Percentiles rank a stretch among this genome's conserved stretches.
phyloP scores from a whole-genome alignment of 352 stramenopile genomes.

The Globisporangium barbulae region DNA sequence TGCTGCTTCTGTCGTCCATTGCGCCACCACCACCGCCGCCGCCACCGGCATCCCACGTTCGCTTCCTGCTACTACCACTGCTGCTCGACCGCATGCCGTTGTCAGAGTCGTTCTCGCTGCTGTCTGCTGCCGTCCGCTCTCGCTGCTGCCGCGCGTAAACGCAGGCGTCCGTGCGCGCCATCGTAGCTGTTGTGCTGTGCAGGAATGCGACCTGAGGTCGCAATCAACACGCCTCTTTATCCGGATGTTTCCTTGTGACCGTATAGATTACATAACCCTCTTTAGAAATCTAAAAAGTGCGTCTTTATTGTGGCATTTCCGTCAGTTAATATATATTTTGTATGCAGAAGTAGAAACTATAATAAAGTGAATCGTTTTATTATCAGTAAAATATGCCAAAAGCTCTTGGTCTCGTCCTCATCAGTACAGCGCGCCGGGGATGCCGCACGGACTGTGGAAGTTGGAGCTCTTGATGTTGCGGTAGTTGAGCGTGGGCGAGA shows the following conservation, averaged over 20 bases:
- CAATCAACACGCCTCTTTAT: too few relatives aligned
- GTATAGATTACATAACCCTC: too few relatives aligned
- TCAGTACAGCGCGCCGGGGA: conserved; percentile 13
- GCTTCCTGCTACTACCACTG: background rate
- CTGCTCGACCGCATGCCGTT: background rate
- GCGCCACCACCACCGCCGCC: background rate
- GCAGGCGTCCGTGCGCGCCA: background rate
- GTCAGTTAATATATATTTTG: too few relatives aligned
- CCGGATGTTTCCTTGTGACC: too few relatives aligned
- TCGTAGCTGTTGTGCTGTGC: background rate
- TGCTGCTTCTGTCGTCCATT: too few relatives aligned
- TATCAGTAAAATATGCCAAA: background rate
- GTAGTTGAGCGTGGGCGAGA: conserved; percentile 20
- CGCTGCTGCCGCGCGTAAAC: background rate
- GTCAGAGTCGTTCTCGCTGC: background rate
- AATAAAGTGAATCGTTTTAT: background rate
- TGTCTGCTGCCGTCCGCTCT: background rate
- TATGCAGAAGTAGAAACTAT: too few relatives aligned
- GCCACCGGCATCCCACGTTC: background rate
- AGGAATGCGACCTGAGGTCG: too few relatives aligned
- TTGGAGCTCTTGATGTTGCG: conserved; percentile 23
- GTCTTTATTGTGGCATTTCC: too few relatives aligned
- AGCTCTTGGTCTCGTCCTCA: too few relatives aligned
- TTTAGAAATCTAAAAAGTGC: too few relatives aligned
- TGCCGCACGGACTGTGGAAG: conserved; percentile 21